Base-by-base conservation (phyloP, 2,329 filamentous ascomycete genomes). In the Cadophora gregata region DNA sequence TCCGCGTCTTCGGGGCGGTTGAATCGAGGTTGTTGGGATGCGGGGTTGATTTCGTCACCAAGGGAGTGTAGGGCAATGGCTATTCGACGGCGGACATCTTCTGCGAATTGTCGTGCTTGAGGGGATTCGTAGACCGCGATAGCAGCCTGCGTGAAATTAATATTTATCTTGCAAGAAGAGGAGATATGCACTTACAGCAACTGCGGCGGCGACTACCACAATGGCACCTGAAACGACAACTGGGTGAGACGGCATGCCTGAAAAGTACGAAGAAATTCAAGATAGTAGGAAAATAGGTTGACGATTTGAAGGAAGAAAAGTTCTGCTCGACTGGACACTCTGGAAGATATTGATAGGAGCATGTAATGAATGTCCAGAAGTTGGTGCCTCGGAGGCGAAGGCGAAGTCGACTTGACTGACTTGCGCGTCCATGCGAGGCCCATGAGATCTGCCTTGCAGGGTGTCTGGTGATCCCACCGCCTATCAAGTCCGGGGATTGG, bases 1-100 rank as follows among this genome's bases (percentile, higher is more conserved):
- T 89, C 84, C 65, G 87, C 87, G 76, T 90, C 88, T 75, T 90
- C 88, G 61, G 88, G 88, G 14, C 88, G 80, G 75, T 90, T 90
- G 77, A 89, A 89, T 31, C 85, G 78, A 65, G 88, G 88, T 70
- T 86, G 70, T 63, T 66, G 71, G 27, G 69, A 33, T 36, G 61
- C 38, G 42, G 74, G 73, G 65, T 81, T 78, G 76, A 88, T 83
- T 70, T 81, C 82, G 65, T 90, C 86, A 66, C 86, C 85, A 31
- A 89, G 80, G 10, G 83, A 81, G 73, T 88, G 85, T 16, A 90
- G 78, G 59, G 86, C 86, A 48, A 88, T 75, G 70, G 86, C 86
- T 73, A 90, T 86, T 68, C 85, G 83, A 67, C 86, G 84, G 67
- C 87, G 86, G 66, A 89, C 80, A 75, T 89, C 84, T 69, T 87